Base-by-base conservation (phyloP, 1,284 basidiomycete genomes). In the Tranzscheliella williamsii region DNA sequence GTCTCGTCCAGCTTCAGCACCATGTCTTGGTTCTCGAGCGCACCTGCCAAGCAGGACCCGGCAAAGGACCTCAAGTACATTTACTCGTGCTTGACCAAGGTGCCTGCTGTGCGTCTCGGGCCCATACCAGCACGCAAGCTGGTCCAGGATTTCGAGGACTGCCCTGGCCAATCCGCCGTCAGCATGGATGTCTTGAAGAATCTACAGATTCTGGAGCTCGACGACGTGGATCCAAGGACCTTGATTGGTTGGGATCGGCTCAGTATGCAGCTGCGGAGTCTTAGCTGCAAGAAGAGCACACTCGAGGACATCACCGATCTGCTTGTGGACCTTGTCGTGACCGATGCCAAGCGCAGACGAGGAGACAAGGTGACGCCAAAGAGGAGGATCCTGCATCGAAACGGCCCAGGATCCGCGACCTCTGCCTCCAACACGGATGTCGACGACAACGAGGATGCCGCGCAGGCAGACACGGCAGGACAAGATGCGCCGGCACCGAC, bases 181-280 rank as follows among this genome's bases (percentile, higher is more conserved):
- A 90, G 91, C 2, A 80, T 94, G 18, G 85, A 90, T 58, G 82
- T 83, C 13, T 93, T 94, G 83, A 90, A 88, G 82, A 90, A 86
- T 72, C 77, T 94, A 17, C 84, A 86, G 73, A 84, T 81, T 37
- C 80, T 94, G 33, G 85, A 88, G 64, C 85, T 87, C 55, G 75
- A 83, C 21, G 88, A 91, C 67, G 84, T 93, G 36, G 91, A 93
- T 76, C 90, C 91, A 16, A 82, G 89, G 43, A 82, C 84, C 0
- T 72, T 94, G n/a, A 78, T 90, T 4, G 91, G 91, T 0, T 93
- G 91, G 90, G 88, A 91, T 72, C 82, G 83, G 51, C 79, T 92
- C 17, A 81, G 87, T 38, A 84, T 87, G 60, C 84, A 86, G 36
- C 80, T 93, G 37, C 80, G 84, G 63, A 87, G 86, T 68, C 79